Evolutionary conservation across 2,329 filamentous ascomycete species (phyloP).

Genomic region (Beauveria caledonica): DNA sequence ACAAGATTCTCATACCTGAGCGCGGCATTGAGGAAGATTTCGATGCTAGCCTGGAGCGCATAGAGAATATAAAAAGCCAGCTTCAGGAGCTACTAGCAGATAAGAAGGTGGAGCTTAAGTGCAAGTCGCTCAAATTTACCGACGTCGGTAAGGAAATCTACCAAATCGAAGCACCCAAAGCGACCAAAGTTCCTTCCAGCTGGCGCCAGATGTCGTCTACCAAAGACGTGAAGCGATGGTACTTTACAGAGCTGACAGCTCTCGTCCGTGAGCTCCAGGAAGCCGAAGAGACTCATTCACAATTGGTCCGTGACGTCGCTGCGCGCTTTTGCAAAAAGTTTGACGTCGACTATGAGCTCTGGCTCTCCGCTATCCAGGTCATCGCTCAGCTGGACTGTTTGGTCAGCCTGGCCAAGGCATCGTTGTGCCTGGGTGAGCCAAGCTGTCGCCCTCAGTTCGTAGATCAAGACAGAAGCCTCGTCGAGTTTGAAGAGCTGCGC

Average conservation of each 20-base stretch:
- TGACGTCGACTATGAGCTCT: constrained; percentile 74
- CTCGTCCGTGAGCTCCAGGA: constrained; percentile 87
- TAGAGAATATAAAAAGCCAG: constrained; percentile 66
- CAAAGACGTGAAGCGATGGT: constrained; percentile 83
- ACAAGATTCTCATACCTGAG: constrained; percentile 77
- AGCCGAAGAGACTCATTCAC: constrained; percentile 85
- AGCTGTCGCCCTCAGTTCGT: constrained; percentile 86
- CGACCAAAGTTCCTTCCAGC: constrained; percentile 71
- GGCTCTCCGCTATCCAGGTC: constrained; percentile 85
- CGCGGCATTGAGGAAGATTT: constrained; percentile 87
- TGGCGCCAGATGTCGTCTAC: constrained; percentile 98
- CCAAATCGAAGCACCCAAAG: constrained; percentile 85
- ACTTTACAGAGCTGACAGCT: constrained; percentile 73
- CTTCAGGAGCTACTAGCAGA: constrained; percentile 63
- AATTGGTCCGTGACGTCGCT: constrained; percentile 82
- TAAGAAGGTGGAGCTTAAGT: constrained; percentile 66
- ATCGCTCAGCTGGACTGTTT: constrained; percentile 90
- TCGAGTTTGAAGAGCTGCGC: constrained; percentile 88
- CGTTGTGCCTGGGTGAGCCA: constrained; percentile 71
- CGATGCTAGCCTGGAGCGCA: constrained; percentile 69
- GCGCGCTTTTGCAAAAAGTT: constrained; percentile 79
- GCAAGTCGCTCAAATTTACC: constrained; percentile 62
- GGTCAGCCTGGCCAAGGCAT: constrained; percentile 86
- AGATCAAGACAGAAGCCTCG: constrained; percentile 71
- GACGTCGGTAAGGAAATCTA: constrained; percentile 97